phyloP scores from a whole-genome alignment of 805 yeast species.

The Candida anglica region DNA sequence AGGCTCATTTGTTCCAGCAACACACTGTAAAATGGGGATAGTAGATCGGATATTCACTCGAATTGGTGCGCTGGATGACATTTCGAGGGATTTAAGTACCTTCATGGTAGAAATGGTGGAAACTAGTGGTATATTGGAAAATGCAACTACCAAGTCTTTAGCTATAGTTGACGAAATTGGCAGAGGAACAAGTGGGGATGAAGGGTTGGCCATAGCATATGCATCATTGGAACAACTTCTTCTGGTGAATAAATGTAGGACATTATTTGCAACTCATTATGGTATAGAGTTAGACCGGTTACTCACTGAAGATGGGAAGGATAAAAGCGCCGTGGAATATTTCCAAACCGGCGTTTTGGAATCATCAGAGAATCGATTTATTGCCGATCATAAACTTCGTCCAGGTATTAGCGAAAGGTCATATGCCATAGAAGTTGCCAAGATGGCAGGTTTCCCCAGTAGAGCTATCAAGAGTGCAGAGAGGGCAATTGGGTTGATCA shows the following conservation, averaged over 20 bases:
- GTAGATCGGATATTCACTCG: conserved; percentile 78
- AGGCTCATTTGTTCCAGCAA: conserved; percentile 73
- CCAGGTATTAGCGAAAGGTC: conserved; percentile 73
- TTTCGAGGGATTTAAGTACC: conserved; percentile 74
- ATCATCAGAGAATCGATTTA: conserved; percentile 17
- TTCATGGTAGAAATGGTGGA: conserved; percentile 82
- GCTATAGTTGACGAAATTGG: conserved; percentile 77
- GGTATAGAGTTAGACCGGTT: conserved; percentile 39
- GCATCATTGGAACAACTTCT: conserved; percentile 62
- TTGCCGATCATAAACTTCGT: conserved; percentile 53
- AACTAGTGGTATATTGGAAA: conserved; percentile 53
- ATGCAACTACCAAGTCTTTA: conserved; percentile 55
- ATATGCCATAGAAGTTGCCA: conserved; percentile 74
- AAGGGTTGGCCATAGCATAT: conserved; percentile 82
- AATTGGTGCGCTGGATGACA: conserved; percentile 82
- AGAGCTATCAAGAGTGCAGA: conserved; percentile 53
- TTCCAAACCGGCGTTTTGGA: conserved; percentile 27
- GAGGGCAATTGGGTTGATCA: no score
- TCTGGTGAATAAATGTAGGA: conserved; percentile 54
- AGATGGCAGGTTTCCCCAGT: conserved; percentile 73
- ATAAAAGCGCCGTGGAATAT: conserved; percentile 22
- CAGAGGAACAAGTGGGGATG: conserved; percentile 80
- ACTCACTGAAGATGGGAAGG: conserved; percentile 23
- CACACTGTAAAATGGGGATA: conserved; percentile 53
- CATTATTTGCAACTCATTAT: conserved; percentile 90